Conservation (phyloP, 2,329 filamentous ascomycete genomes). For the Pleoardoris graminearum region DNA sequence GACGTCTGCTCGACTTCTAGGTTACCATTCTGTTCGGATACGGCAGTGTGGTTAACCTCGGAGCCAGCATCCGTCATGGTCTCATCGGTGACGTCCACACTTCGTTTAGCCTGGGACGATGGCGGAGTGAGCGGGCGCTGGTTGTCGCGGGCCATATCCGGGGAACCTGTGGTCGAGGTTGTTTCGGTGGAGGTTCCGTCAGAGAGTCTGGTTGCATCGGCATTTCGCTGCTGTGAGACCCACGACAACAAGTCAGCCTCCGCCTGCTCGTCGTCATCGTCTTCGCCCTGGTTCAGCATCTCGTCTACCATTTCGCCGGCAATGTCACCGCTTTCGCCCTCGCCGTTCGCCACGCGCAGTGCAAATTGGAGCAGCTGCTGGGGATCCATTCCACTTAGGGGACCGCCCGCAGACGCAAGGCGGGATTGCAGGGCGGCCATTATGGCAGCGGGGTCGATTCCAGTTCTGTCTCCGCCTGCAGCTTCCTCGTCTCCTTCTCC, state of each 20-base stretch:
- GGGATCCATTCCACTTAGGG: conserved; percentile 47
- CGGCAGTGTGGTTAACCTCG: not conserved
- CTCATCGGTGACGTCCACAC: conserved; percentile 12
- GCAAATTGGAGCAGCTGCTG: conserved; percentile 49
- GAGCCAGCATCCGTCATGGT: not conserved
- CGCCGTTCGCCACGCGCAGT: conserved; percentile 50
- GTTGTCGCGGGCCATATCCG: conserved; percentile 12
- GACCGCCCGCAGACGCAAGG: conserved; percentile 40
- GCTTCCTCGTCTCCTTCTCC: conserved; percentile 20
- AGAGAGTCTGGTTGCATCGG: conserved; percentile 15
- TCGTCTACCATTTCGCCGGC: conserved; percentile 49
- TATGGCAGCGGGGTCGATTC: conserved; percentile 46
- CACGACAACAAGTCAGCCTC: conserved; percentile 38
- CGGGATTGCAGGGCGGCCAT: conserved; percentile 41
- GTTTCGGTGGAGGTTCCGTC: conserved; percentile 2
- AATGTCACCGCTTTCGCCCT: conserved; percentile 48
- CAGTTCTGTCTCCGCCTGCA: conserved; percentile 17
- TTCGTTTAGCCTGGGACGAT: conserved; percentile 27
- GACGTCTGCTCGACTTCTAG: not conserved
- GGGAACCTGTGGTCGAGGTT: conserved; percentile 9
- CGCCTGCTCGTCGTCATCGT: conserved; percentile 36
- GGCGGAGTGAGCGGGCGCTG: conserved; percentile 27
- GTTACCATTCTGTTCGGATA: conserved; percentile 6
- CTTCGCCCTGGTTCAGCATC: conserved; percentile 45
- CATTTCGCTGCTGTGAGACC: conserved; percentile 37